Evolutionary conservation across 2,329 filamentous ascomycete genomes (phyloP).

Genomic region (Plenodomus lindquistii): DNA sequence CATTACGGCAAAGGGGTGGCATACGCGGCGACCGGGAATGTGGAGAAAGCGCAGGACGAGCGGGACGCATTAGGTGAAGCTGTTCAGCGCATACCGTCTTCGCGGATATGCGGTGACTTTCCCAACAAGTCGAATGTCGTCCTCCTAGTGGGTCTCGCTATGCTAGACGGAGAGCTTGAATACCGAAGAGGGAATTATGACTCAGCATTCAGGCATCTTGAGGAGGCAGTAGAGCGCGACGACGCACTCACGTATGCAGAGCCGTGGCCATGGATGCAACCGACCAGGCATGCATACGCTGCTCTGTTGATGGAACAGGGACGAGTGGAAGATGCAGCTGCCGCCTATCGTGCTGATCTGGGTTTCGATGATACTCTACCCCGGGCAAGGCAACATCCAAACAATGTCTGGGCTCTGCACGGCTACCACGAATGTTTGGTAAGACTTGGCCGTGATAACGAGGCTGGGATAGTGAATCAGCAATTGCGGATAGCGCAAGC

Average conservation of each 20-base stretch:
- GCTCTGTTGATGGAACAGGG: conserved; percentile 71
- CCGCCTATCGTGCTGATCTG: conserved; percentile 47
- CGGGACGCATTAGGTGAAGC: conserved; percentile 58
- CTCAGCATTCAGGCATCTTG: conserved; percentile 62
- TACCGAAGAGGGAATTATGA: conserved; percentile 66
- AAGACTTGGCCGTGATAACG: conserved; percentile 54
- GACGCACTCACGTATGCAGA: conserved; percentile 71
- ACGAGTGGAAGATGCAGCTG: conserved; percentile 43
- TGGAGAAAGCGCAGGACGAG: conserved; percentile 60
- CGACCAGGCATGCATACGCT: conserved; percentile 70
- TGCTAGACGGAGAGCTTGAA: conserved; percentile 74
- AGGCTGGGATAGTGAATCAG: conserved; percentile 54
- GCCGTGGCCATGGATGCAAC: conserved; percentile 82
- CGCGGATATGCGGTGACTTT: conserved; percentile 64
- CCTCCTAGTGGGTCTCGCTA: conserved; percentile 61
- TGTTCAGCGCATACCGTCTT: conserved; percentile 56
- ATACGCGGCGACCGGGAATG: conserved; percentile 59
- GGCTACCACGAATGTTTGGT: conserved; percentile 72
- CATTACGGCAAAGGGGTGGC: conserved; percentile 73
- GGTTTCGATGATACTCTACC: conserved; percentile 58
- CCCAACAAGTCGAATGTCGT: conserved; percentile 69
- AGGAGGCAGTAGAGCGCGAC: conserved; percentile 61
- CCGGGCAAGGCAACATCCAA: conserved; percentile 67
- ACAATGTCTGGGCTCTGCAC: conserved; percentile 76
- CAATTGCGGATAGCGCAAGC: conserved; percentile 58